Evolutionary conservation across 805 yeast genomes (phyloP), one percentile per base, ranked within the genome.

Genomic region (Wickerhamiella sergipiensis): DNA sequence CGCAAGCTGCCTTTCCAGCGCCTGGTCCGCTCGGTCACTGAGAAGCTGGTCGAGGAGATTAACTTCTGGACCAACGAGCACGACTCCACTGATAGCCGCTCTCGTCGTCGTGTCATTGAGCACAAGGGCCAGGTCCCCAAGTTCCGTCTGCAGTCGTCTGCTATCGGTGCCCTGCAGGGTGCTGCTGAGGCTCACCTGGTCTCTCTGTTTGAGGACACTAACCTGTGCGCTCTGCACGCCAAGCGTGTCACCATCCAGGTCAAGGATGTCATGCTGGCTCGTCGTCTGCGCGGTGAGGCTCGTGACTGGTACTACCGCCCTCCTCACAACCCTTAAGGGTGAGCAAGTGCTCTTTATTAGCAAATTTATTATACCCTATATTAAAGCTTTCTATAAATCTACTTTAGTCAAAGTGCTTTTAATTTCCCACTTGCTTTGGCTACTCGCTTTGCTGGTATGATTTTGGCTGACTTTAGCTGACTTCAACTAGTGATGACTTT

Each of bases 1-100:
- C 83, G 92, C 78, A 85, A 84, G 76, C 79, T 84, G 62, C 94
- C 94, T 49, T 84, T 84, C 84, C 92, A 85, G 75, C 82, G 94
- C 75, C 78, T 84, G 66, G 92, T 85, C 53, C 82, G 92, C 76
- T 92, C 85, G 71, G 81, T 84, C 60, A 90, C 90, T 59, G 88
- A 83, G 73, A 88, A 83, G 70, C 82, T 81, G 78, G 82, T 82
- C 76, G 80, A 86, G 61, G 89, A 83, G 69, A 53, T 57, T 55
- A 55, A 56, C 23, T 43, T 43, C 46, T 36, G 40, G 40, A n/a
- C 40, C 40, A n/a, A 8, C 15, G 36, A 31, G 13, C 36, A 31
- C 36, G 36, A 31, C n/a, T 7, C 36, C n/a, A 6, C 36, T 13
- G 36, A 31, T 31, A 13, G 36, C 15, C 36, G 36, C n/a, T 12